Conservation (phyloP, 257 asterid species). For the Fraxinus cuspidata region DNA sequence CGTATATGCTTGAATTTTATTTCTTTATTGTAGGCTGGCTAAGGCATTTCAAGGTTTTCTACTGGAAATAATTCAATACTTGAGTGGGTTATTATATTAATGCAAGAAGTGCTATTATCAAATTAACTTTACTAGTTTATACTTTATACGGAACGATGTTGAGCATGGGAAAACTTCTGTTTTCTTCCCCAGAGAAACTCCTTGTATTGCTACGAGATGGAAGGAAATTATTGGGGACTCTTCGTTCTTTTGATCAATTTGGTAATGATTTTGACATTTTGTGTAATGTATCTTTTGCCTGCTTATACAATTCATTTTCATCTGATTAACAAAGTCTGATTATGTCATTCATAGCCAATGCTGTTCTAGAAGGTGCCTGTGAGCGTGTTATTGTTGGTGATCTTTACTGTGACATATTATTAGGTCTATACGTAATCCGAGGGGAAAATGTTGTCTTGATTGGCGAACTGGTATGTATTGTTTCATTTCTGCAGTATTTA, state of each 20-base stretch:
- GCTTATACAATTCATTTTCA: background rate
- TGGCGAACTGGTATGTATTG: conserved; percentile 83
- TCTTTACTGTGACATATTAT: conserved; percentile 81
- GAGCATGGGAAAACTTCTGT: background rate
- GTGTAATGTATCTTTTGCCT: conserved; percentile 3
- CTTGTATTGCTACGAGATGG: conserved; percentile 80
- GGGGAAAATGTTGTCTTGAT: conserved; percentile 98
- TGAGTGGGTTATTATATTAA: background rate
- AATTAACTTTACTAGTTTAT: background rate
- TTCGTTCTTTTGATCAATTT: conserved; percentile 84
- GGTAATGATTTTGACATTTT: conserved; percentile 44
- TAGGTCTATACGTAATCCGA: conserved; percentile 89
- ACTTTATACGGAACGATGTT: background rate
- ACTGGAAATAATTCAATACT: background rate
- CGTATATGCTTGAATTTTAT: background rate
- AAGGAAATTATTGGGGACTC: conserved; percentile 67
- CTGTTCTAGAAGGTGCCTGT: conserved; percentile 94
- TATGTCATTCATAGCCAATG: conserved; percentile 65
- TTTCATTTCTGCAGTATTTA: conserved; percentile 4
- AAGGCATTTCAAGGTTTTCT: background rate
- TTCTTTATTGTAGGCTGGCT: background rate
- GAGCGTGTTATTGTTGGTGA: conserved; percentile 95
- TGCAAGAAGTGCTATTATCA: background rate
- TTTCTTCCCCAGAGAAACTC: conserved; percentile 56
- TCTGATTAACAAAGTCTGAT: conserved; percentile 26